These are phyloP conservation scores for Boletus sp. DNA, from an alignment of 768 basidiomycete genomes.

Conservation along the genomic window DNA sequence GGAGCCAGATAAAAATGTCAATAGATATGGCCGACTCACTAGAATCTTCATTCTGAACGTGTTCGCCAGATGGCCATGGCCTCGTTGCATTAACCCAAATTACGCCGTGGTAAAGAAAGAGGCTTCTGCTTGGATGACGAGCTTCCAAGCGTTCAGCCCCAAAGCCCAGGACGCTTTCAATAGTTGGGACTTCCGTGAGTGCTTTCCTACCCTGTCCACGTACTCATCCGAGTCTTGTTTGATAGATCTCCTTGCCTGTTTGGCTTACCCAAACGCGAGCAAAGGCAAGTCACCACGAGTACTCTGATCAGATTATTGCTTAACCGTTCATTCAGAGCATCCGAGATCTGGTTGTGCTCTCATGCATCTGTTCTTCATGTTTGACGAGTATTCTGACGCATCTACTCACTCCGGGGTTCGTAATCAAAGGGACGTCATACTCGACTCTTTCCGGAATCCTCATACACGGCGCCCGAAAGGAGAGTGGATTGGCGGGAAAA, in stretches of 20 bases:
- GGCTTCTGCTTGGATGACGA: slow-evolving; percentile 2
- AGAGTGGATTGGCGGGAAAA: slow-evolving; percentile 19
- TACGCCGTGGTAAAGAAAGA: slow-evolving; percentile 4
- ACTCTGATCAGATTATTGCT: not conserved
- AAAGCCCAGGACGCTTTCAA: slow-evolving; percentile 11
- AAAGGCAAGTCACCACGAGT: slow-evolving; percentile 1
- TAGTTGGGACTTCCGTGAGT: slow-evolving; percentile 10
- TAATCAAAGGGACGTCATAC: slow-evolving; percentile 20
- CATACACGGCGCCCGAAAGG: slow-evolving; percentile 8
- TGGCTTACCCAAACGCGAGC: slow-evolving; percentile 4
- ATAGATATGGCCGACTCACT: not conserved
- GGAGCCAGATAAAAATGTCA: too few species aligned
- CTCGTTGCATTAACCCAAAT: slow-evolving; percentile 5
- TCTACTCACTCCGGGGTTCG: slow-evolving; percentile 31
- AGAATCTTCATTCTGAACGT: slow-evolving; percentile 14
- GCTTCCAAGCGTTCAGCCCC: slow-evolving; percentile 8
- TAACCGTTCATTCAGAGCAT: slow-evolving; percentile 5
- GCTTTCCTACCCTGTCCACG: not conserved
- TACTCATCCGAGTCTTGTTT: not conserved
- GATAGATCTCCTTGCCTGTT: slow-evolving; percentile 8
- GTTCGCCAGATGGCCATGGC: slow-evolving; percentile 16
- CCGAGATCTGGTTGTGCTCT: slow-evolving; percentile 44
- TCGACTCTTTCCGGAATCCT: slow-evolving; percentile 13
- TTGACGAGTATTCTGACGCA: slow-evolving; percentile 52
- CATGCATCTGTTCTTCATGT: slow-evolving; percentile 50